These are phyloP conservation scores for Bothriochloa decipiens DNA, from an alignment of 176 grass and related monocot species.

Conservation along the genomic window DNA sequence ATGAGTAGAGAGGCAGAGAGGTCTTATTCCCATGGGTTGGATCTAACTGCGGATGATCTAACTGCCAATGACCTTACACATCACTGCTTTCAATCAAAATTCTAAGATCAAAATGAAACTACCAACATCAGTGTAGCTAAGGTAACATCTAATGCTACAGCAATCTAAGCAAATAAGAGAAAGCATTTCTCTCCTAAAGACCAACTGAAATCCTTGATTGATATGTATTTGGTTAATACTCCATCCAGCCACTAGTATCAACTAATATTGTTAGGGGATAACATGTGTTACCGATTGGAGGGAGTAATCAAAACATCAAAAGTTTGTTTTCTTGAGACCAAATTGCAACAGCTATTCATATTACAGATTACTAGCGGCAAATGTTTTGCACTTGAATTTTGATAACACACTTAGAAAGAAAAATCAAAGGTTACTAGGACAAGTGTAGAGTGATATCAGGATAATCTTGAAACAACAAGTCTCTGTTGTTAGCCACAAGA, in stretches of 20 bases:
- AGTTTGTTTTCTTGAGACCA: not conserved
- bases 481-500: slow-evolving; percentile 1
- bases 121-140: slow-evolving; percentile 16
- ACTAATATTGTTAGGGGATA: not conserved
- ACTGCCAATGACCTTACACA: not conserved
- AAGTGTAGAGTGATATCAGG: not conserved
- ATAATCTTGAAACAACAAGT: not conserved
- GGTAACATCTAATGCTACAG: slow-evolving; percentile 7
- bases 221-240: too few species aligned
- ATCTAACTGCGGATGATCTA: not conserved
- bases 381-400: not conserved
- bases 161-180: slow-evolving; percentile 16
- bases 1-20: not conserved
- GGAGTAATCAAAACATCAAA: not conserved
- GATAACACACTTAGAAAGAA: slow-evolving; percentile 48
- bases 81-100: not conserved
- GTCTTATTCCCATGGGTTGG: not conserved
- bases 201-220: too few species aligned
- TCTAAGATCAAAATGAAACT: slow-evolving; percentile 11
- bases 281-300: not conserved
- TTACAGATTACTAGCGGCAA: slow-evolving; percentile 18
- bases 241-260: too few species aligned
- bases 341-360: not conserved
- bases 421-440: slow-evolving; percentile 15
- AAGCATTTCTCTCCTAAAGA: slow-evolving; percentile 1